Conservation (phyloP, 768 basidiomycete genomes). For the Tylopilus subfusipes region DNA sequence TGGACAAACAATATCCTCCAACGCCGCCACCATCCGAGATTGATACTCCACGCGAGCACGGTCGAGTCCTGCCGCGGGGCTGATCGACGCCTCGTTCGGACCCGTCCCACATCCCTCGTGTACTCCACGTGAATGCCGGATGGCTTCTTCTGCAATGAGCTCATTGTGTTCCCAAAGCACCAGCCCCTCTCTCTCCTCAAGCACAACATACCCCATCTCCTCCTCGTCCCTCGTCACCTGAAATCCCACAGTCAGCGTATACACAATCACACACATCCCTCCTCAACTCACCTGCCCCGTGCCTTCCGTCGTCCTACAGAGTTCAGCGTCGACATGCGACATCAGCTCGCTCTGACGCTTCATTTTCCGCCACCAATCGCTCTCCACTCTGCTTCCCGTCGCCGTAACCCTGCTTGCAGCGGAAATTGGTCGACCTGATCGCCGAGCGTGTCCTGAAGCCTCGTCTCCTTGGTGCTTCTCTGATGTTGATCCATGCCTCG, state of each 20-base stretch:
- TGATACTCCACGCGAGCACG: constrained; percentile 45
- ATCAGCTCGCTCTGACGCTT: constrained; percentile 39
- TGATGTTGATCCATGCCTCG: constrained; percentile 31
- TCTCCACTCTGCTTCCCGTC: constrained; percentile 13
- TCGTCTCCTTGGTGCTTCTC: constrained; percentile 27
- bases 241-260: constrained; percentile 8
- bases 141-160: constrained; percentile 47
- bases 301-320: constrained; percentile 37
- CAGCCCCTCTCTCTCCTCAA: constrained; percentile 26
- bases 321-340: constrained; percentile 55
- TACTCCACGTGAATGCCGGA: constrained; percentile 45
- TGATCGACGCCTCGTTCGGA: constrained; percentile 34
- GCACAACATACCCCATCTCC: constrained; percentile 49
- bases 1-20: constrained; percentile 47
- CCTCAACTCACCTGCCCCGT: constrained; percentile 39
- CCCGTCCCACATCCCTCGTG: constrained; percentile 30
- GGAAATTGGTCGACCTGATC: constrained; percentile 33
- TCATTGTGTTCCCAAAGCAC: constrained; percentile 43
- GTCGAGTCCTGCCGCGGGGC: constrained; percentile 30
- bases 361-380: constrained; percentile 28
- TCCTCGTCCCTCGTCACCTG: constrained; percentile 45
- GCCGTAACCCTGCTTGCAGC: constrained; percentile 24
- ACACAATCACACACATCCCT: background rate
- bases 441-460: constrained; percentile 28
- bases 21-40: constrained; percentile 39